A percentile compares a stretch with the other conserved stretches of the same genome.
Conservation (phyloP, 352 stramenopile genomes). For the Discostella stelligera region DNA sequence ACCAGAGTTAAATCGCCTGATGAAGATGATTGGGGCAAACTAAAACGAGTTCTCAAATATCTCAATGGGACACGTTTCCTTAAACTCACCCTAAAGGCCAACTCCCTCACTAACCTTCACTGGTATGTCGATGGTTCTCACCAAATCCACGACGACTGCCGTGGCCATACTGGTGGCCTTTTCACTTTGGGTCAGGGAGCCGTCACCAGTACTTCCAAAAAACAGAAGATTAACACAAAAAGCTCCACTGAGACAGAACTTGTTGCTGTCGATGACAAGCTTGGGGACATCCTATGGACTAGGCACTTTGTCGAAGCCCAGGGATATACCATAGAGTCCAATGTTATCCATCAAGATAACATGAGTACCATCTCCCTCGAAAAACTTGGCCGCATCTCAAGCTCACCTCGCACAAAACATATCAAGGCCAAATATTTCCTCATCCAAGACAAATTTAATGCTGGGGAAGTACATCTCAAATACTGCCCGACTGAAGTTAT, state of each 20-base stretch:
- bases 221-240: too few species aligned
- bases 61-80: conserved; percentile 36
- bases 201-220: too few species aligned
- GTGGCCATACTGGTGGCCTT: conserved; percentile 46
- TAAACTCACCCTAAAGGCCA: conserved; percentile 19
- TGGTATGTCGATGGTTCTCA: conserved; percentile 52
- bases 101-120: conserved; percentile 15
- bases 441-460: conserved; percentile 29
- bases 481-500: conserved; percentile 23
- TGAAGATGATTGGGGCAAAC: conserved; percentile 33
- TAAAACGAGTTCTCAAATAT: conserved; percentile 50
- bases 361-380: conserved; percentile 37
- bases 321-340: conserved; percentile 21
- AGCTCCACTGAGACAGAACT: too few species aligned
- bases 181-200: conserved; percentile 41
- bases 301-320: conserved; percentile 32
- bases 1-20: conserved; percentile 38
- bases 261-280: too few species aligned
- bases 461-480: conserved; percentile 30
- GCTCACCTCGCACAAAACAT: conserved; percentile 28
- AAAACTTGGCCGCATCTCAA: conserved; percentile 36
- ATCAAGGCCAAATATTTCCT: conserved; percentile 55
- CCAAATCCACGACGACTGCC: conserved; percentile 19
- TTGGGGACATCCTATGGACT: neutral
- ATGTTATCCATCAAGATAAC: conserved; percentile 40